phyloP scores from a whole-genome alignment of 345 rosid genomes.

The Clarkia xantiana region DNA sequence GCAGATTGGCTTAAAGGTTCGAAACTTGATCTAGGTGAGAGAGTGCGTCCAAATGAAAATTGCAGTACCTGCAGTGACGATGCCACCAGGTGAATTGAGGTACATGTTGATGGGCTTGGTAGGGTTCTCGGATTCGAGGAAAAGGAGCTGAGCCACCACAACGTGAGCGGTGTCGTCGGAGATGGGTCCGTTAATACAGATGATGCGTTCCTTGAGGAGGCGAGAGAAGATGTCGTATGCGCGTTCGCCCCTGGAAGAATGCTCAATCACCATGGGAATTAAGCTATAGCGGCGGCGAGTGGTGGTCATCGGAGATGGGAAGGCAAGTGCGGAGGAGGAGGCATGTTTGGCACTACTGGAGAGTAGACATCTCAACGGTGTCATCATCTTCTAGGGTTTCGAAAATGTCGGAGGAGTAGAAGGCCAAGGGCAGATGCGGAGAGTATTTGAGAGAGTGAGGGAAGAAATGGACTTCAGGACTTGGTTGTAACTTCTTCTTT shows the following conservation, averaged over 20 bases:
- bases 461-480: no score
- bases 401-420: not conserved
- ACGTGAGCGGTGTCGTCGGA: constrained; percentile 88
- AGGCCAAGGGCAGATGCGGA: no score
- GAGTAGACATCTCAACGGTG: constrained; percentile 6
- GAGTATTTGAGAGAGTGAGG: no score
- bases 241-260: constrained; percentile 93
- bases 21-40: no score
- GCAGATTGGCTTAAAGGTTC: no score
- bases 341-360: not conserved
- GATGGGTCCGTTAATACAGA: constrained; percentile 88
- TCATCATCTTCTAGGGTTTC: not conserved
- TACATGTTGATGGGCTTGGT: constrained; percentile 96
- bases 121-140: constrained; percentile 93
- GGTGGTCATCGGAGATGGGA: not conserved
- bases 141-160: constrained; percentile 96
- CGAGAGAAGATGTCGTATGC: constrained; percentile 96
- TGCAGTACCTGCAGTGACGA: constrained; percentile 73
- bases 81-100: constrained; percentile 96
- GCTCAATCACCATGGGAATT: constrained; percentile 95
- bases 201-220: constrained; percentile 79
- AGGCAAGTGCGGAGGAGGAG: not conserved
- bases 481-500: no score
- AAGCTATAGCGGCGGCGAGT: constrained; percentile 39
- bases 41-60: no score